A percentile compares a stretch with the other conserved stretches of the same genome.
These are phyloP conservation scores for Elsinoe necatrix DNA, from an alignment of 2,329 filamentous ascomycete species.

Conservation along the genomic window DNA sequence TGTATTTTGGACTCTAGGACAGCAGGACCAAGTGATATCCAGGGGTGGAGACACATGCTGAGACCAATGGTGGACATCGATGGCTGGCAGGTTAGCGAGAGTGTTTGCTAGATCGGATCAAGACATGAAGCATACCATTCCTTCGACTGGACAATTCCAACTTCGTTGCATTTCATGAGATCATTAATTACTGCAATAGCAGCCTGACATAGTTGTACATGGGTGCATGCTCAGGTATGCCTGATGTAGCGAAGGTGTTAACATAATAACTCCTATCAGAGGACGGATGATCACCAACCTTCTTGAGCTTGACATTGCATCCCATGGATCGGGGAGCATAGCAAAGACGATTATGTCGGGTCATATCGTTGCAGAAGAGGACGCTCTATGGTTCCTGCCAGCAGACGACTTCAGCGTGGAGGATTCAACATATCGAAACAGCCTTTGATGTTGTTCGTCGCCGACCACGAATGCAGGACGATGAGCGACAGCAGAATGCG, in stretches of 20 bases:
- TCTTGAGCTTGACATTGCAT: background rate
- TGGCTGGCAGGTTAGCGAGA: background rate
- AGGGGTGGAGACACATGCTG: background rate
- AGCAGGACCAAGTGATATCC: background rate
- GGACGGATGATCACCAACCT: background rate
- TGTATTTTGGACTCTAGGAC: background rate
- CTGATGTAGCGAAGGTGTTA: background rate
- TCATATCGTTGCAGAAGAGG: no score
- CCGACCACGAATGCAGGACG: background rate
- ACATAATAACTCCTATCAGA: background rate
- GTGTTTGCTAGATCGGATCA: background rate
- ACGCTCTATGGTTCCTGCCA: no score
- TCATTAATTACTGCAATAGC: conserved; percentile 3
- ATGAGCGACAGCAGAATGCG: background rate
- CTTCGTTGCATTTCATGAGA: background rate
- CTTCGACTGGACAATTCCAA: background rate
- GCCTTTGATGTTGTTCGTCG: background rate
- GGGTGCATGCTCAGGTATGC: background rate
- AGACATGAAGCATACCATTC: conserved; percentile 1
- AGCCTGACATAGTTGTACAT: background rate
- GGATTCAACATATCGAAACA: no score
- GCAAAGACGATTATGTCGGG: no score
- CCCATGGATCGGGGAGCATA: background rate
- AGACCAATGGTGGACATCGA: background rate
- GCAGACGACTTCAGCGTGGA: no score